Evolutionary conservation across 2,329 filamentous ascomycete genomes (phyloP).

Genomic region (Cytospora paraplurivora): DNA sequence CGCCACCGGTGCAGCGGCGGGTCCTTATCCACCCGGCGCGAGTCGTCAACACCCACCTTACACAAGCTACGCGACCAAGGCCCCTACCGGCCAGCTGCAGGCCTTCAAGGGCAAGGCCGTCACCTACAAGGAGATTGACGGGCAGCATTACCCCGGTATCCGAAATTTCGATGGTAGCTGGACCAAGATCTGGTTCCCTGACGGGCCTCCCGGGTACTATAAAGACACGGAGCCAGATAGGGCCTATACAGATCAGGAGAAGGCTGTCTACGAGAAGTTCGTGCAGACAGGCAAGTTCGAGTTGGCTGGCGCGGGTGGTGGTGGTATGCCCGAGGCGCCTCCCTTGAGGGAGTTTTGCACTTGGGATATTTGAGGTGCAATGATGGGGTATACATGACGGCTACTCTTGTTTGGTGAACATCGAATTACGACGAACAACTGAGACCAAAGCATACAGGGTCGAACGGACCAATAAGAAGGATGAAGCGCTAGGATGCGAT

Average conservation of each 20-base stretch:
- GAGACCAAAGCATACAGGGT: background rate
- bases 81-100: conserved; percentile 33
- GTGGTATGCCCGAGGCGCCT: conserved; percentile 74
- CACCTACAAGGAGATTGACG: conserved; percentile 40
- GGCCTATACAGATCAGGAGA: conserved; percentile 38
- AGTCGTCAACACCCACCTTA: conserved; percentile 38
- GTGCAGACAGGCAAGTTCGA: conserved; percentile 67
- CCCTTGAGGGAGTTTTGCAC: conserved; percentile 74
- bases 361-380: conserved; percentile 68
- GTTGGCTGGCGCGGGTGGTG: conserved; percentile 43
- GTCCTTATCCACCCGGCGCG: conserved; percentile 34
- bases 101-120: conserved; percentile 40
- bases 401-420: background rate
- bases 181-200: conserved; percentile 71
- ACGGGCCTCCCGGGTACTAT: conserved; percentile 66
- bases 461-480: background rate
- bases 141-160: conserved; percentile 44
- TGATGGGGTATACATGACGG: background rate
- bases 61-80: conserved; percentile 34
- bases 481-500: background rate
- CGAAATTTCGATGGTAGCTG: conserved; percentile 55
- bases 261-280: conserved; percentile 51
- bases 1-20: background rate
- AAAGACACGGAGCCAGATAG: conserved; percentile 64
- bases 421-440: background rate